Percentiles rank a stretch among this genome's conserved stretches.
Conservation (phyloP, 768 basidiomycete species). For the Collybiopsis luxurians region DNA sequence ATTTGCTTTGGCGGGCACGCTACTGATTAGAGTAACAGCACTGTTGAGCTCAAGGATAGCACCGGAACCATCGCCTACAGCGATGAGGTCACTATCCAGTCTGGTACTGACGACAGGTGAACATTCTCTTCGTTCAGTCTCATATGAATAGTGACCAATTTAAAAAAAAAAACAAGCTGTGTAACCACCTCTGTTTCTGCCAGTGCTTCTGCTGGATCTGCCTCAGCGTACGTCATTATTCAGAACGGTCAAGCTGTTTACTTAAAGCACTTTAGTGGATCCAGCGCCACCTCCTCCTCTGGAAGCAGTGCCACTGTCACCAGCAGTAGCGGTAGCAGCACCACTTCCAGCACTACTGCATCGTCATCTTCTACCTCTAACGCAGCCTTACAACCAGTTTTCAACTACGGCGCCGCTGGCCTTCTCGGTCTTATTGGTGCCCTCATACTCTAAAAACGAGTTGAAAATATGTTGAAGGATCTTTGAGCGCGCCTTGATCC, state of each 20-base stretch:
- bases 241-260: no score
- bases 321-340: slow-evolving; percentile 2
- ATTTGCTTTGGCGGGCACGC: neutral
- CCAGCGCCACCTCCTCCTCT: slow-evolving; percentile 2
- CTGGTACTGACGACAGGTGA: slow-evolving; percentile 34
- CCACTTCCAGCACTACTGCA: slow-evolving; percentile 12
- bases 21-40: slow-evolving; percentile 32
- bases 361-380: slow-evolving; percentile 22
- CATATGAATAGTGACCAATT: neutral
- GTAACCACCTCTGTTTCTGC: neutral
- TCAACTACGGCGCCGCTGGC: slow-evolving; percentile 33
- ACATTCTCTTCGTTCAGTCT: slow-evolving; percentile 1
- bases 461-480: neutral
- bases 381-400: slow-evolving; percentile 18
- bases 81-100: slow-evolving; percentile 42
- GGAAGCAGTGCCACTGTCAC: neutral
- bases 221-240: neutral
- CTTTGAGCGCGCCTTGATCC: no score
- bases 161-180: slow-evolving; percentile 9
- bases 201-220: neutral
- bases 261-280: neutral
- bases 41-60: slow-evolving; percentile 54
- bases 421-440: slow-evolving; percentile 51
- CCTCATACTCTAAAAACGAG: slow-evolving; percentile 37
- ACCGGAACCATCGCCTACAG: slow-evolving; percentile 54